These are phyloP conservation scores for Cyclostephanos tholiformis DNA, from an alignment of 108 stramenopile species.

Conservation along the genomic window DNA sequence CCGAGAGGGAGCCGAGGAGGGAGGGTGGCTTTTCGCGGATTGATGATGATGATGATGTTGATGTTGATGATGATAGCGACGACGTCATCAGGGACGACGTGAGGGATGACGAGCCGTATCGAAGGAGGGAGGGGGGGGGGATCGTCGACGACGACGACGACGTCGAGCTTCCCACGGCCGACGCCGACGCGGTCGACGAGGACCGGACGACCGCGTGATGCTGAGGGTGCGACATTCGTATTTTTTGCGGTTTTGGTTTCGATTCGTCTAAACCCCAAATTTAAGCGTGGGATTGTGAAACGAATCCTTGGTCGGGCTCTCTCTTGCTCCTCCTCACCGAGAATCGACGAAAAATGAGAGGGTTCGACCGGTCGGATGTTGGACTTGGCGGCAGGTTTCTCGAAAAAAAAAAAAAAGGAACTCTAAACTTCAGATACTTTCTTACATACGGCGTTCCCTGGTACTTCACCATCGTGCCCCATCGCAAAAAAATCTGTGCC, in stretches of 20 bases:
- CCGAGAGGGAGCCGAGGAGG: not conserved
- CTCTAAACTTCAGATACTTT: not conserved
- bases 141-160: not conserved
- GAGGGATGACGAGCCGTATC: not conserved
- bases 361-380: not conserved
- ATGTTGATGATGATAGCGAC: not conserved
- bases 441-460: not conserved
- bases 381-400: not conserved
- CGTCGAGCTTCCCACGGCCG: not conserved
- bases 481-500: too few species aligned
- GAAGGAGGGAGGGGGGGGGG: not conserved
- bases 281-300: too few species aligned
- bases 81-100: not conserved
- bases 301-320: too few species aligned
- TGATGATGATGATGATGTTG: not conserved
- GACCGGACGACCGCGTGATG: not conserved
- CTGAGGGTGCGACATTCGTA: too few species aligned
- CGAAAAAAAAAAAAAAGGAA: not conserved
- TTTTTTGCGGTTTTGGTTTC: too few species aligned
- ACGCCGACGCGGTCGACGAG: not conserved
- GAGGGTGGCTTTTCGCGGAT: slow-evolving; percentile 7
- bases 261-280: too few species aligned
- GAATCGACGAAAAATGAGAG: too few species aligned
- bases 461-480: too few species aligned
- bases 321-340: too few species aligned